phyloP scores from a whole-genome alignment of 331 rosid species.

The Acacia concinna region DNA sequence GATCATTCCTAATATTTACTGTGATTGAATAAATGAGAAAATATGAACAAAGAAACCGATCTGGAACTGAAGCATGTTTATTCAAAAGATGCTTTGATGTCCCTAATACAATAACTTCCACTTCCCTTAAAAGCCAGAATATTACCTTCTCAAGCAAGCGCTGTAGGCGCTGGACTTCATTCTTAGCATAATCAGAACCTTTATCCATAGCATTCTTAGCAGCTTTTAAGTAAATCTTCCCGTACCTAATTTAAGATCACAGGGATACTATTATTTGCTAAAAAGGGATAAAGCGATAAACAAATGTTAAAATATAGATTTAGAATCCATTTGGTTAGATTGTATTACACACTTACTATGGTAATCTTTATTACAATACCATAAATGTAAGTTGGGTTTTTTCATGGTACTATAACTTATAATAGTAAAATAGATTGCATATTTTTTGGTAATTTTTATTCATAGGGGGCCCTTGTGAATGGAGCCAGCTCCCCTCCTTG shows the following conservation, averaged over 20 bases:
- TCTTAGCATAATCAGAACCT: conserved; percentile 84
- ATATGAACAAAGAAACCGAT: not conserved
- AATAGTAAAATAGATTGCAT: no score
- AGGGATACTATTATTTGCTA: not conserved
- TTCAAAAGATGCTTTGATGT: not conserved
- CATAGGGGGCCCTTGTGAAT: no score
- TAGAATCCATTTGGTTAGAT: no score
- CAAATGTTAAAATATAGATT: no score
- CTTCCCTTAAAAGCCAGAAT: not conserved
- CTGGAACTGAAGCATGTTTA: not conserved
- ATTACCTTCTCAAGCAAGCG: conserved; percentile 86
- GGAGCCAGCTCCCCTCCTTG: no score
- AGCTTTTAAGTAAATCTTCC: conserved; percentile 83
- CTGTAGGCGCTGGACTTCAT: conserved; percentile 75
- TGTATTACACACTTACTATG: no score
- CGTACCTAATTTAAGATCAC: conserved; percentile 46
- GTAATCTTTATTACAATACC: no score
- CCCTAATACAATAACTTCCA: not conserved
- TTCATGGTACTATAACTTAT: no score
- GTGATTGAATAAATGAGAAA: not conserved
- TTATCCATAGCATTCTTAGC: conserved; percentile 66
- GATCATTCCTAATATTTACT: not conserved
- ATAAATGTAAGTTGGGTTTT: no score
- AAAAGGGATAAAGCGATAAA: not conserved
- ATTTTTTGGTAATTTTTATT: no score